Base-by-base conservation (phyloP, 116 monocot genomes). In the Posidonia oceanica region DNA sequence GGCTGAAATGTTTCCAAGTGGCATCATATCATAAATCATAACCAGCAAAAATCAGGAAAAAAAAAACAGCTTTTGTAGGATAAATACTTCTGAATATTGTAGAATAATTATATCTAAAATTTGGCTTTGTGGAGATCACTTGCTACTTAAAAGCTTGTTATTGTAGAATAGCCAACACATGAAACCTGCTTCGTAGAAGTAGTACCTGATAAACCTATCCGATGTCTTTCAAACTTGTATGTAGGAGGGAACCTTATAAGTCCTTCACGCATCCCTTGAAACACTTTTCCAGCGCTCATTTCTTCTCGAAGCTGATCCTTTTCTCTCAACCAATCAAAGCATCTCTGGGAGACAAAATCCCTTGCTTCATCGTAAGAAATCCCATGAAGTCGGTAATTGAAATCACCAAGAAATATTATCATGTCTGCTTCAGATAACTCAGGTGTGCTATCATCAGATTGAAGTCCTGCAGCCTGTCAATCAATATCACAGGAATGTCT, bases 191-290 rank as follows among this genome's bases (percentile, higher is more conserved):
- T 48, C 48, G 16, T 54, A 70, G 57, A 57, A 14, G 38, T 39
- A 17, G 48, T 74, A 92, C 97, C 97, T 82, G 92, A 75, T 59
- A 97, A 78, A 39, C 97, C 97, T 65, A 73, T 61, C 69, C 74
- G 59, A 68, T 97, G 80, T 72, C 79, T 86, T 64, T 91, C 91
- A 81, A 97, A 97, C 74, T 97, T 97, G 78, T 97, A 97, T 14
- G 97, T 97, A 29, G 97, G 97, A 41, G 97, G 97, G 69, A 97
- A 97, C 68, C 66, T 87, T 66, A 97, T 92, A 14, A 80, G 78
- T 36, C 83, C 97, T 83, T 97, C 97, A 75, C 97, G 83, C 92
- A 97, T 87, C 70, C 97, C 97, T 78, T 97, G 97, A 75, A 97
- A 97, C 12, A 97, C 97, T 75, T 84, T 92, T 56, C 97, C 97